Percentiles rank a stretch among this genome's conserved stretches.
phyloP scores from a whole-genome alignment of 495 filamentous ascomycete species.

The Baudoinia panamericana region DNA sequence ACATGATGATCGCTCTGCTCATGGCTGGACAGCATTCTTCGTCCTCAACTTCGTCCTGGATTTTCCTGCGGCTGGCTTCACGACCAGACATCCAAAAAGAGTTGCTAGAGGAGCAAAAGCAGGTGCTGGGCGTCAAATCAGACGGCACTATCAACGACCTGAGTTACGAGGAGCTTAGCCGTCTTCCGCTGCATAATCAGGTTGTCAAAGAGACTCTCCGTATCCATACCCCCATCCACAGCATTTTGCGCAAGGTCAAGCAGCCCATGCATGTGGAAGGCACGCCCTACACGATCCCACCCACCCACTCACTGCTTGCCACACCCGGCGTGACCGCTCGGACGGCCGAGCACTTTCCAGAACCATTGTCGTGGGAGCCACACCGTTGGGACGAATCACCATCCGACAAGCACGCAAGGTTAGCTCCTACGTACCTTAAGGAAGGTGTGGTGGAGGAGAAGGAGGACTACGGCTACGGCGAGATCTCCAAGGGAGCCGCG shows the following conservation, averaged over 20 bases:
- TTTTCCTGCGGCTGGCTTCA: conserved; percentile 44
- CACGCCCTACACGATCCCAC: conserved; percentile 66
- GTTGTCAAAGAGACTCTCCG: conserved; percentile 51
- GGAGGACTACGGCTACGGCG: conserved; percentile 87
- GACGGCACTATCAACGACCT: conserved; percentile 32
- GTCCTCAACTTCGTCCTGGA: conserved; percentile 47
- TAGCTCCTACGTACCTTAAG: conserved; percentile 20
- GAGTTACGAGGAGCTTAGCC: conserved; percentile 41
- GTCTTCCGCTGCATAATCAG: conserved; percentile 43
- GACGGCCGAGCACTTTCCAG: conserved; percentile 61
- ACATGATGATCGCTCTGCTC: conserved; percentile 57
- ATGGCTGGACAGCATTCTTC: conserved; percentile 56
- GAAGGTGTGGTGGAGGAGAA: conserved; percentile 49
- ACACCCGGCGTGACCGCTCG: conserved; percentile 66
- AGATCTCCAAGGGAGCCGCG: conserved; percentile 71
- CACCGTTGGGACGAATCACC: conserved; percentile 62
- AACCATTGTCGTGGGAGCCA: conserved; percentile 72
- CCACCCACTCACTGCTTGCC: conserved; percentile 61
- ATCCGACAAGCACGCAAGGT: conserved; percentile 25
- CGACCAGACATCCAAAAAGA: conserved; percentile 45
- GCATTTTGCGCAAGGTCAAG: conserved; percentile 49
- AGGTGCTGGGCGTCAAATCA: conserved; percentile 37
- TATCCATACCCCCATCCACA: conserved; percentile 52
- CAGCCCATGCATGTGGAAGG: conserved; percentile 53
- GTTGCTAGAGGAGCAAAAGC: conserved; percentile 42